A percentile compares a stretch with the other conserved stretches of the same genome.
Evolutionary conservation across 371 early-diverging fungal genomes (phyloP).

Genomic region (Mortierella sp.): DNA sequence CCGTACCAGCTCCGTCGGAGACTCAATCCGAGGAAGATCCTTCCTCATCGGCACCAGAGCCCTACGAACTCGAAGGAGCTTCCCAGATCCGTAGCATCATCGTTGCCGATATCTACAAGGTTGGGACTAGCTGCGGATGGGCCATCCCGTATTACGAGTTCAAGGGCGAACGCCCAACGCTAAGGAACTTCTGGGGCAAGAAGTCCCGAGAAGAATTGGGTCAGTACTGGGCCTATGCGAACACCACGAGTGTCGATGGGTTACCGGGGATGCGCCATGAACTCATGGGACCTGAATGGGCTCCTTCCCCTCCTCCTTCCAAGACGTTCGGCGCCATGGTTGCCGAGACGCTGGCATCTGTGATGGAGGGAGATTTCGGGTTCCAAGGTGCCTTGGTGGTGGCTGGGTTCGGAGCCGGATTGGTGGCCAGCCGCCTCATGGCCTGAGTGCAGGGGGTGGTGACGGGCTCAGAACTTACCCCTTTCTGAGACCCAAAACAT

Average conservation of each 20-base stretch:
- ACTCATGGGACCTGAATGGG: slow-evolving; percentile 17
- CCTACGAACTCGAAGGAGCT: slow-evolving; percentile 35
- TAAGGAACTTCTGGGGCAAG: slow-evolving; percentile 37
- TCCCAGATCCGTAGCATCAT: slow-evolving; percentile 58
- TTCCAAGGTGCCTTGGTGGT: neutral
- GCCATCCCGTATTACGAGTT: slow-evolving; percentile 61
- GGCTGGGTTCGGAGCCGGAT: neutral
- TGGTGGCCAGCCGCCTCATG: neutral
- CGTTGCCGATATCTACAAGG: slow-evolving; percentile 54
- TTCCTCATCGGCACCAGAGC: neutral
- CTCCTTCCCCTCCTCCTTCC: neutral
- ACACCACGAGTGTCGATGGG: slow-evolving; percentile 46
- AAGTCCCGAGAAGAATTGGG: slow-evolving; percentile 19
- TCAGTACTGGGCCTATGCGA: slow-evolving; percentile 39
- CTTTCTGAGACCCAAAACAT: too few species aligned
- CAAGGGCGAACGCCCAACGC: slow-evolving; percentile 51
- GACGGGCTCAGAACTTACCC: too few species aligned
- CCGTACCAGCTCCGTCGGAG: neutral
- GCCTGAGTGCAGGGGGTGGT: too few species aligned
- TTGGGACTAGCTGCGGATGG: slow-evolving; percentile 61
- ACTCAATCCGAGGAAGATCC: neutral
- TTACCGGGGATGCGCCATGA: slow-evolving; percentile 32
- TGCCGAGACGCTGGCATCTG: neutral
- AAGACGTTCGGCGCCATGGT: neutral
- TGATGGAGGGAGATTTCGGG: too few species aligned